Evolutionary conservation across 129 eudicot genomes (phyloP).

Genomic region (Helianthus tuberosus): DNA sequence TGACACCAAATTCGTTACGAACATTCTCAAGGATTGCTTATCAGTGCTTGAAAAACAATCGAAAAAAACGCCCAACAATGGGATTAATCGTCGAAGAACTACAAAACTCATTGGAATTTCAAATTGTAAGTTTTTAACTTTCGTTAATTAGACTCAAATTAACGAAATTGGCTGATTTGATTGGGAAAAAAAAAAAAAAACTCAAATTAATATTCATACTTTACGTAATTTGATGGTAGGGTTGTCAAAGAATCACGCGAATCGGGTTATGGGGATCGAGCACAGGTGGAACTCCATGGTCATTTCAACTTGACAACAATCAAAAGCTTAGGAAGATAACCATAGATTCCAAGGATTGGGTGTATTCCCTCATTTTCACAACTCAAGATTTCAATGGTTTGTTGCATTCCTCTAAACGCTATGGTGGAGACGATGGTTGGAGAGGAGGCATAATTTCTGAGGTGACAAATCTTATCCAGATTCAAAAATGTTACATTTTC

Average conservation of each 20-base stretch:
- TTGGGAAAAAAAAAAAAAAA: no score
- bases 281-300: constrained; percentile 25
- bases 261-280: constrained; percentile 30
- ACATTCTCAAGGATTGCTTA: constrained; percentile 11
- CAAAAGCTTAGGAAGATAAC: constrained; percentile 30
- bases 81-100: constrained; percentile 7
- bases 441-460: constrained; percentile 17
- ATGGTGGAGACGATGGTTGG: constrained; percentile 7
- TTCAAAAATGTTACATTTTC: no score
- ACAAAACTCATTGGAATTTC: constrained; percentile 14
- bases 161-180: no score
- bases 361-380: constrained; percentile 11
- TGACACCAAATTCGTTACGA: constrained; percentile 13
- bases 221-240: not conserved
- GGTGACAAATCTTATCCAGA: constrained; percentile 4
- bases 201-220: no score
- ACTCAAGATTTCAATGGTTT: constrained; percentile 16
- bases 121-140: constrained; percentile 4
- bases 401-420: constrained; percentile 10
- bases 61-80: constrained; percentile 22
- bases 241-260: constrained; percentile 11
- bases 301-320: constrained; percentile 15
- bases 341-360: constrained; percentile 9
- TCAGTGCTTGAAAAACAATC: constrained; percentile 17
- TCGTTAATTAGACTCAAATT: no score